Evolutionary conservation across 2,329 filamentous ascomycete species (phyloP), one percentile per base, ranked within the genome.

Genomic region (Daldinia sp.): DNA sequence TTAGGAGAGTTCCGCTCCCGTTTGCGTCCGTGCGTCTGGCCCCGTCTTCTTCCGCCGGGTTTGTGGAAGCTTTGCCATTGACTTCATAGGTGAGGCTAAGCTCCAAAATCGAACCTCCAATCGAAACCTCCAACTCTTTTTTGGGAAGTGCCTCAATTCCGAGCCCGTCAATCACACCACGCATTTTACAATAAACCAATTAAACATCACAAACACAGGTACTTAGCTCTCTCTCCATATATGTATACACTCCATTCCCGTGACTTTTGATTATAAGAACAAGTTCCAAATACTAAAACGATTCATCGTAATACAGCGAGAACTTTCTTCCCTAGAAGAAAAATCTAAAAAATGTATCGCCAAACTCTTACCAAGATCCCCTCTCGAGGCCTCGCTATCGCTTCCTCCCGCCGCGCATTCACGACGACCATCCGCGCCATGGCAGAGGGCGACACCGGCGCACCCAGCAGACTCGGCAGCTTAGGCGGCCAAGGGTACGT

Each of bases 401-500:
- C 82, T 70, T 75, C 83, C 70, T 77, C 82, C 70, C 80, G 78
- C 78, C 84, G 86, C 72, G 85, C 89, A 74, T 91, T 93, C 83
- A 86, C 89, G 69, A 88, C 86, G 72, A 87, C 89, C 65, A 80
- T 85, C 73, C 85, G 87, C 78, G 86, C 81, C 78, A 92, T 93
- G 88, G 82, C 80, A 69, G 90, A 87, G 74, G 92, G 92, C 72
- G 92, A 93, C 79, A 90, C 88, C 71, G 91, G 91, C 65, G 81
- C 87, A 63, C 86, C 86, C 69, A 85, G 83, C 75, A 85, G 83
- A 79, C 81, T 81, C 10, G 86, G 86, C 68, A 86, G 86, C 78
- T 73, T 81, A 23, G 86, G 86, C 69, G 86, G 86, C 77, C 74
- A 78, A 77, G 83, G 85, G 87, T 89, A 80, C 78, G 86, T 83